Conservation (phyloP, 2,329 filamentous ascomycete genomes). For the Myriosclerotinia duriaeana region DNA sequence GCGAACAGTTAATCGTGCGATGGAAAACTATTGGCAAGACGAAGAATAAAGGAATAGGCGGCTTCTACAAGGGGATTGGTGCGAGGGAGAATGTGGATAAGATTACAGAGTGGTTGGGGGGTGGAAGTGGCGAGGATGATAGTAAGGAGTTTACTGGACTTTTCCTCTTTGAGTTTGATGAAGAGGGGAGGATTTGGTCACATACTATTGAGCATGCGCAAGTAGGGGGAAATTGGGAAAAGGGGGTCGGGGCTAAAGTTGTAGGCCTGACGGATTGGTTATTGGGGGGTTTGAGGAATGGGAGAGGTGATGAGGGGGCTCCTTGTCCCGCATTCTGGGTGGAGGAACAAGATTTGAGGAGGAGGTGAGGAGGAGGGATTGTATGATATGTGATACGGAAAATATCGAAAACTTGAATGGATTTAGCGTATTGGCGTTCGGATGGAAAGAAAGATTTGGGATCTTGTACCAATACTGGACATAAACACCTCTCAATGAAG, state of each 20-base stretch:
- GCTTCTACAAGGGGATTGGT: conserved; percentile 46
- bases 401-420: neutral
- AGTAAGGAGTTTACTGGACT: conserved; percentile 82
- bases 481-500: conserved; percentile 21
- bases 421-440: conserved; percentile 18
- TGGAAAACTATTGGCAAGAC: conserved; percentile 72
- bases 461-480: neutral
- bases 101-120: conserved; percentile 49
- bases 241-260: conserved; percentile 74
- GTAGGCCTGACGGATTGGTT: conserved; percentile 95
- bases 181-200: conserved; percentile 75
- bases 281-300: conserved; percentile 67
- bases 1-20: conserved; percentile 84
- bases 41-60: conserved; percentile 44
- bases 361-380: conserved; percentile 1
- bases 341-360: conserved; percentile 13
- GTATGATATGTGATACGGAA: neutral
- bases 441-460: conserved; percentile 2
- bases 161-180: conserved; percentile 95
- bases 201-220: conserved; percentile 96
- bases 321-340: conserved; percentile 39
- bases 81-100: conserved; percentile 52
- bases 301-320: conserved; percentile 32
- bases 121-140: conserved; percentile 54
- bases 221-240: conserved; percentile 78